Evolutionary conservation across 163 green algal genomes (phyloP).

Genomic region (Coccomyxa subellipsoidea): DNA sequence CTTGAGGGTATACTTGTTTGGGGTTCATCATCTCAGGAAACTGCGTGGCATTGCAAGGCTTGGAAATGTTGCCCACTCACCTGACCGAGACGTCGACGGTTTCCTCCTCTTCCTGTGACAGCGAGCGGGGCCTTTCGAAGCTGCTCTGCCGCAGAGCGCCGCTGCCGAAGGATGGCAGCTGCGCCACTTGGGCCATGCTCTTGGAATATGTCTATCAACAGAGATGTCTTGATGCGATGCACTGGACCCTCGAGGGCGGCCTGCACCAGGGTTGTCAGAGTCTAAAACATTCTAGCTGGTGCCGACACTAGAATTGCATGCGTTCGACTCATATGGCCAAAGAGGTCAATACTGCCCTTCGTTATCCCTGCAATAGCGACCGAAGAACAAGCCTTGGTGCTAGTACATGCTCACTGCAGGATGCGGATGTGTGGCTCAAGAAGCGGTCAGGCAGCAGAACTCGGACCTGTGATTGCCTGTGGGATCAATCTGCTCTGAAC

Average conservation of each 20-base stretch:
- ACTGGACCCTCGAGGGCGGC: not conserved
- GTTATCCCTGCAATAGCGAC: too few relatives aligned
- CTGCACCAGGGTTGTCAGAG: not conserved
- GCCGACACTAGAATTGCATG: too few relatives aligned
- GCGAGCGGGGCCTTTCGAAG: slow-evolving; percentile 3
- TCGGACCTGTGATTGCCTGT: not conserved
- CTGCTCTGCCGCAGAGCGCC: slow-evolving; percentile 2
- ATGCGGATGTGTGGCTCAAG: not conserved
- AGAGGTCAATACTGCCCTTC: too few relatives aligned
- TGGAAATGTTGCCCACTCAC: not conserved
- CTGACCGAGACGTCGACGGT: not conserved
- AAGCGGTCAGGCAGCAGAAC: too few relatives aligned
- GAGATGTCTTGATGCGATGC: not conserved
- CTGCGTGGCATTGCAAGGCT: not conserved
- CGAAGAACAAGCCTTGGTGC: not conserved
- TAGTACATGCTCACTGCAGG: too few relatives aligned
- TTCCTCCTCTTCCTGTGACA: slow-evolving; percentile 7
- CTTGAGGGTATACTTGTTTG: not conserved
- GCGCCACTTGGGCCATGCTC: not conserved
- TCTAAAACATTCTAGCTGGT: not conserved
- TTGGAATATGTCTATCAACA: not conserved
- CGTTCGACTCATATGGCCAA: too few relatives aligned
- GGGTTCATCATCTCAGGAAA: not conserved
- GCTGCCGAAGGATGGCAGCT: not conserved
- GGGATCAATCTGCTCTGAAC: not conserved